Evolutionary conservation across 495 filamentous ascomycete species (phyloP), one percentile per base, ranked within the genome.

Genomic region (Rostrohypoxylon terebratum): DNA sequence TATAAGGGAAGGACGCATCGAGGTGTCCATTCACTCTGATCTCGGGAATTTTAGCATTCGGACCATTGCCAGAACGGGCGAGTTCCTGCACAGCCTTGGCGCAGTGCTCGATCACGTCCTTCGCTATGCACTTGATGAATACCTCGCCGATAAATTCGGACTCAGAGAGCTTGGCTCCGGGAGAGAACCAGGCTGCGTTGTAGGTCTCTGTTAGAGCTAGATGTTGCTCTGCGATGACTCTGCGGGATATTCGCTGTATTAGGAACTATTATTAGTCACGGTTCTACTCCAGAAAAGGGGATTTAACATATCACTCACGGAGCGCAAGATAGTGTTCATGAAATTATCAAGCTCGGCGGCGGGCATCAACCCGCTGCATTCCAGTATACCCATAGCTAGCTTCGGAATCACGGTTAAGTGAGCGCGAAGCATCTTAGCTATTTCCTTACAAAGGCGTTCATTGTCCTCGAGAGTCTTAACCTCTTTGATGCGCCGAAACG

Each of bases 191-290:
- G 11, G 92, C 92, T 0, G 92, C 92, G 77, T 97, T 90, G 83
- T 97, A 98, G 8, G 94, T 98, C 74, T 98, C 94, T 13, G 94
- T 97, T n/a, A 99, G 86, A 6, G 96, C 93, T 28, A 99, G 87
- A 74, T 99, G 96, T 73, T 98, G 96, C 81, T 99, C 96, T 38
- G 95, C 96, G 76, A 99, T 99, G 58, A 98, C 95, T 40, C 96
- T 90, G 55, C 96, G 90, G 33, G 94, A 97, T 62, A 99, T 99
- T 63, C 96, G 88, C 91, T 96, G 66, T 57, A 71, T 63, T 38
- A 45, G 47, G 33, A 2, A 13, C 1, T 1, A 3, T 13, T 13
- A 57, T 71, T 36, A 60, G 47, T 59, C 16, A 4, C 13, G 33
- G 40, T 34, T 47, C 6, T 47, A 3, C 21, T 9, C 3, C 25